Base-by-base conservation (phyloP, 1,284 basidiomycete species). In the Fistulina hepatica region DNA sequence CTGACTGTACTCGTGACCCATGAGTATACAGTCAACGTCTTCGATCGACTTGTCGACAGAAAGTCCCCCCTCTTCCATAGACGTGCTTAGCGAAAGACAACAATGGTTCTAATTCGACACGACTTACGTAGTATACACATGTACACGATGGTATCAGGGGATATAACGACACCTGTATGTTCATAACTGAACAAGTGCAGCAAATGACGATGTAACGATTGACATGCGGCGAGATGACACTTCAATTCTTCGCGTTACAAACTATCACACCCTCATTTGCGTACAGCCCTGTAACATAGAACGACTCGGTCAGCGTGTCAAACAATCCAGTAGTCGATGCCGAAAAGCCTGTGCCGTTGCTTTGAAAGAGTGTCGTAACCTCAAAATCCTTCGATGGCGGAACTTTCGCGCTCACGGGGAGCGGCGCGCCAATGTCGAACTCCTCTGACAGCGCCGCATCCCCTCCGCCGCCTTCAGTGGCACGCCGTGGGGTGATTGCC, bases 341-440 rank as follows among this genome's bases (percentile, higher is more conserved):
- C 11, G 63, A 62, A 45, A 74, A 76, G 6, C 63, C 64, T 1
- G 61, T 57, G 3, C 77, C 76, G 40, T 73, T 60, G 46, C 77
- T 80, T 56, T 78, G 77, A 56, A 77, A 79, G 15, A 81, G 42
- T 0, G 78, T 80, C 47, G 65, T 58, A 20, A 78, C 41, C 22
- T 61, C 59, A 46, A 67, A 59, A 2, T 55, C 58, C 9, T 48
- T 41, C n/a, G 57, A 49, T 6, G 55, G 51, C 3, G 59, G 51
- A 2, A 65, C 61, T 37, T 67, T 65, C 28, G 50, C 51, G 35
- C 52, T 59, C 28, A 61, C 63, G 2, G 73, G 61, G 28, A 67
- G 50, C 0, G 71, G 69, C 3, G 69, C 67, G 6, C 57, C 50
- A 2, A 36, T 27, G 42, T 77, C 73, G 37, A 64, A 69, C 6